These are phyloP conservation scores for Thelonectria discophora DNA, from an alignment of 2,329 filamentous ascomycete genomes.

Conservation along the genomic window DNA sequence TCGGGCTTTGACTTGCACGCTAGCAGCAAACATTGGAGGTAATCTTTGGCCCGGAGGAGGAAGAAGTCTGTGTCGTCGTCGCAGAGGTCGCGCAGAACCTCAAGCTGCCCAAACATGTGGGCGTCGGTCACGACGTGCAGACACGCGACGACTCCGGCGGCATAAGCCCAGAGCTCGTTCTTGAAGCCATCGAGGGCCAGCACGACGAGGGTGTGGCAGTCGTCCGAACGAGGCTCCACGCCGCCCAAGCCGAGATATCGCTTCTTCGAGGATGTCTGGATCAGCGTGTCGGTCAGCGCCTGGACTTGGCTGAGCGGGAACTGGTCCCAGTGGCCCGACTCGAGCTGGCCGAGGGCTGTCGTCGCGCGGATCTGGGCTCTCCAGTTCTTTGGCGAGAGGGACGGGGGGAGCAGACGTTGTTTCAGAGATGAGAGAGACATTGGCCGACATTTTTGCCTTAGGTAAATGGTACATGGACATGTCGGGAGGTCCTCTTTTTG, in stretches of 20 bases:
- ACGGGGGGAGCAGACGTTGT: neutral
- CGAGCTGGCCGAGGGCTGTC: neutral
- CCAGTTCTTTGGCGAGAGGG: neutral
- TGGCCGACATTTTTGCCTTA: neutral
- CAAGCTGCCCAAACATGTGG: neutral
- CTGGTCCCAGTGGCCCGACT: neutral
- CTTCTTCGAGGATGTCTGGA: neutral
- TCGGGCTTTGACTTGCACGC: neutral
- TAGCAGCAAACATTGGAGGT: neutral
- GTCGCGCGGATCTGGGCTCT: slow-evolving; percentile 1
- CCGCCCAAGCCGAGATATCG: neutral
- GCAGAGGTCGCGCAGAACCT: neutral
- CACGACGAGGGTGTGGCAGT: neutral
- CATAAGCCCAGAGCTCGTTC: neutral
- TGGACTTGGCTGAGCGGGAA: neutral
- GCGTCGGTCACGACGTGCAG: neutral
- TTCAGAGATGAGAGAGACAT: neutral
- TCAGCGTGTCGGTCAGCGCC: neutral
- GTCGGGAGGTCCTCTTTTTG: neutral
- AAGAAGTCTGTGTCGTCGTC: neutral
- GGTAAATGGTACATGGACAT: neutral
- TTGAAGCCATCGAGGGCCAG: neutral
- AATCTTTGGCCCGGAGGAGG: neutral
- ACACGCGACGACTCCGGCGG: neutral
- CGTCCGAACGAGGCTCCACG: neutral